Evolutionary conservation across 2,329 filamentous ascomycete genomes (phyloP).

Genomic region (Talaromyces piceae): DNA sequence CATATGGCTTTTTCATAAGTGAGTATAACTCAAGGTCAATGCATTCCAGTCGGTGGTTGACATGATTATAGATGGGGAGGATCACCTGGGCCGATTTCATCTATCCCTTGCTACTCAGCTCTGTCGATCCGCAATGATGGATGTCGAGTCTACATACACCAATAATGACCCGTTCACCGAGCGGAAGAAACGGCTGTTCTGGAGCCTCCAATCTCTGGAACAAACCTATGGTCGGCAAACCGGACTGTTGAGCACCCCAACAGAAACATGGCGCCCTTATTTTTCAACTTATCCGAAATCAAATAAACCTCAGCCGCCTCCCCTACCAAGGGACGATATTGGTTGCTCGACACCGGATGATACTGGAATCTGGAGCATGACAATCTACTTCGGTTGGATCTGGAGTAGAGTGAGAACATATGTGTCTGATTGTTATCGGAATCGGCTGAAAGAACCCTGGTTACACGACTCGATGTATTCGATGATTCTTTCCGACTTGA

Average conservation of each 20-base stretch:
- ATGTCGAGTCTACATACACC: constrained; percentile 35
- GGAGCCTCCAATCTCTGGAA: constrained; percentile 46
- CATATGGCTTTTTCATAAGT: constrained; percentile 46
- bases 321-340: constrained; percentile 39
- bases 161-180: constrained; percentile 31
- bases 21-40: constrained; percentile 15
- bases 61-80: constrained; percentile 38
- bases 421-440: constrained; percentile 42
- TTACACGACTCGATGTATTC: constrained; percentile 47
- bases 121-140: constrained; percentile 45
- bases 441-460: constrained; percentile 46
- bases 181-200: constrained; percentile 45
- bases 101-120: constrained; percentile 46
- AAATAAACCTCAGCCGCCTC: constrained; percentile 30
- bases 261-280: constrained; percentile 34
- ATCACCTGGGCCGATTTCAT: constrained; percentile 44
- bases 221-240: constrained; percentile 44
- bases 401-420: constrained; percentile 41
- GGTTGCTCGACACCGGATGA: constrained; percentile 36
- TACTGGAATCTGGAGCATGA: constrained; percentile 46
- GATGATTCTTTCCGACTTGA: constrained; percentile 44
- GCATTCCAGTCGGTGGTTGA: neutral
- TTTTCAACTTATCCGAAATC: constrained; percentile 25
- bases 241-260: constrained; percentile 37
- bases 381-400: constrained; percentile 45